Conservation (phyloP, 108 stramenopile genomes). For the Seminavis robusta region DNA sequence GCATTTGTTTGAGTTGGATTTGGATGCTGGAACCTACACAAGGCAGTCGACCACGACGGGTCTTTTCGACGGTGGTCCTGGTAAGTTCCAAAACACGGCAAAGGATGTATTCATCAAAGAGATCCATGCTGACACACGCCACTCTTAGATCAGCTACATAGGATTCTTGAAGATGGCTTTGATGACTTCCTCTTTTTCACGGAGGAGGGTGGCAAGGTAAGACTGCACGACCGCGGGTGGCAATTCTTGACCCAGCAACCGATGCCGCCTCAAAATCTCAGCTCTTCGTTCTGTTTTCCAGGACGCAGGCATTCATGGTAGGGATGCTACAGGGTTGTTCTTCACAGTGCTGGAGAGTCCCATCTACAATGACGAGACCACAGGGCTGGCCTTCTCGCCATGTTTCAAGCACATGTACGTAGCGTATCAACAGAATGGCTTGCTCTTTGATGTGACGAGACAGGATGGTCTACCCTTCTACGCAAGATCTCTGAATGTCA, state of each 20-base stretch:
- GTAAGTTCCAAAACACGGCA: slow-evolving; percentile 19
- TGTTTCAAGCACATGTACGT: slow-evolving; percentile 50
- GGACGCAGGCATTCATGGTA: slow-evolving; percentile 37
- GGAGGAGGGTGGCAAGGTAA: slow-evolving; percentile 44
- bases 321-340: slow-evolving; percentile 23
- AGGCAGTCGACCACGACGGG: slow-evolving; percentile 14
- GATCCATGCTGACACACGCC: no score
- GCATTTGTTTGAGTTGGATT: slow-evolving; percentile 25
- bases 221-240: no score
- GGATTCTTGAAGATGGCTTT: no score
- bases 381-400: slow-evolving; percentile 59
- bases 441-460: slow-evolving; percentile 40
- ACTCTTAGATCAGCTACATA: no score
- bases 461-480: slow-evolving; percentile 44
- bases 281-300: no score
- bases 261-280: no score
- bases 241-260: no score
- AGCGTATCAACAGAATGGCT: slow-evolving; percentile 44
- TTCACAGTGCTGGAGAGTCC: slow-evolving; percentile 36
- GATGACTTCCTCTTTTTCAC: slow-evolving; percentile 42
- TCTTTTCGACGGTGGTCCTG: slow-evolving; percentile 21
- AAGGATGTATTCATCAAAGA: slow-evolving; percentile 6
- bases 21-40: slow-evolving; percentile 21
- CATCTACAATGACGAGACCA: slow-evolving; percentile 33
- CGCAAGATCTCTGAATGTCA: not conserved